phyloP scores from a whole-genome alignment of 441 rosid genomes.

The Rhodomyrtus psidioides region DNA sequence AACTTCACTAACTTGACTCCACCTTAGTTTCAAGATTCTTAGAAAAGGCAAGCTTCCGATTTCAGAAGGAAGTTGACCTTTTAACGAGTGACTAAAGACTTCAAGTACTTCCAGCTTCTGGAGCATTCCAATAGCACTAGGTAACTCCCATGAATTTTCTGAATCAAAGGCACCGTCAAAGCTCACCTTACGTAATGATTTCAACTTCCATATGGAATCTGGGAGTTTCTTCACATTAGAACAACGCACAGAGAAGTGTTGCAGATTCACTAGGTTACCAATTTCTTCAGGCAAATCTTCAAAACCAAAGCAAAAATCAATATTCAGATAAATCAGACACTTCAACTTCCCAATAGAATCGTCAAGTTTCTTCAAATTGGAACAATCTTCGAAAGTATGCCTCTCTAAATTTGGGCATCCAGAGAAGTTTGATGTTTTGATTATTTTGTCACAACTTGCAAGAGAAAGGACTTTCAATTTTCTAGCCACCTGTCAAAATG shows the following conservation, averaged over 20 bases:
- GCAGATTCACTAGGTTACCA: background rate
- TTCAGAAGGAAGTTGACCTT: background rate
- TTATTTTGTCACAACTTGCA: background rate
- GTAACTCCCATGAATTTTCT: too few relatives aligned
- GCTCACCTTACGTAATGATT: background rate
- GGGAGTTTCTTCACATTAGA: background rate
- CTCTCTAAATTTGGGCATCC: background rate
- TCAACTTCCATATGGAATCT: background rate
- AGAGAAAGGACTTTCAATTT: background rate
- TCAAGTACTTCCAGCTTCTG: background rate
- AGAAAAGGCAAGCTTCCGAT: background rate
- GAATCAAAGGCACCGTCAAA: too few relatives aligned
- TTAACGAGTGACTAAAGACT: rapidly evolving
- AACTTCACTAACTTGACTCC: background rate
- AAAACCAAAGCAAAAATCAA: rapidly evolving
- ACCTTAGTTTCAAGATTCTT: background rate
- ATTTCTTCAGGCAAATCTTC: too few relatives aligned
- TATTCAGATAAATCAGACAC: background rate
- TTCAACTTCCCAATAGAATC: background rate
- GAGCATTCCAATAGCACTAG: too few relatives aligned
- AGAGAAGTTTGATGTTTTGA: background rate
- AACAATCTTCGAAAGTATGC: background rate
- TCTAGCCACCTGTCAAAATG: background rate
- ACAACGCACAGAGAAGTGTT: background rate
- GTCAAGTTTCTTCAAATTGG: background rate